Conservation (phyloP, 768 basidiomycete genomes). For the Lentinula detonsa region DNA sequence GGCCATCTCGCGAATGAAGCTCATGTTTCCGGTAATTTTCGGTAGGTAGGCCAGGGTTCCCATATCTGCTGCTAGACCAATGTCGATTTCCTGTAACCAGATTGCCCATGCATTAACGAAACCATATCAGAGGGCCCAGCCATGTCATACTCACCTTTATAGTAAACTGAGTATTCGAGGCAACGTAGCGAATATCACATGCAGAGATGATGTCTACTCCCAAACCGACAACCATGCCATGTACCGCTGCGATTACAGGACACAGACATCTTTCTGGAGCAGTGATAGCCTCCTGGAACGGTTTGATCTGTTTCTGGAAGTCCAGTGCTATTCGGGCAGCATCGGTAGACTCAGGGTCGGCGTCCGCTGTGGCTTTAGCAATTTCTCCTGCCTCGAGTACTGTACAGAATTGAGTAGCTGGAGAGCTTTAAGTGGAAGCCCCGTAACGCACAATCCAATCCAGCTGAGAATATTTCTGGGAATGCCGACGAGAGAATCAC, state of each 20-base stretch:
- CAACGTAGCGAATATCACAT: slow-evolving; percentile 77
- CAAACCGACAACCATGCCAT: slow-evolving; percentile 71
- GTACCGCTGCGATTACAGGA: slow-evolving; percentile 80
- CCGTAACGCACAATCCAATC: slow-evolving; percentile 59
- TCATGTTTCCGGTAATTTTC: slow-evolving; percentile 66
- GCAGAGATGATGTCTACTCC: slow-evolving; percentile 70
- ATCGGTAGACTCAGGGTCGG: slow-evolving; percentile 29
- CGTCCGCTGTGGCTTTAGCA: slow-evolving; percentile 16
- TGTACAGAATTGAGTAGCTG: slow-evolving; percentile 9
- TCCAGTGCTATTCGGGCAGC: slow-evolving; percentile 45
- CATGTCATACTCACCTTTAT: slow-evolving; percentile 53
- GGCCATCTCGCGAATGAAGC: slow-evolving; percentile 67
- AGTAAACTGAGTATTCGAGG: slow-evolving; percentile 53
- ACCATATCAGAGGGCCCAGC: not conserved
- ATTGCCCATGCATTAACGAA: too few relatives aligned
- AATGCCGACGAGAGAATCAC: slow-evolving; percentile 68
- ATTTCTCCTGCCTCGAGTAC: slow-evolving; percentile 23
- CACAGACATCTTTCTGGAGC: slow-evolving; percentile 62
- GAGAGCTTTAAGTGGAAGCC: not conserved
- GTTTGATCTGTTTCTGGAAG: slow-evolving; percentile 38
- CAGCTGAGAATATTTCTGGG: slow-evolving; percentile 76
- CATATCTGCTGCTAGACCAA: slow-evolving; percentile 84
- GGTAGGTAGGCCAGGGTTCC: slow-evolving; percentile 81
- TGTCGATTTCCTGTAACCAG: slow-evolving; percentile 66
- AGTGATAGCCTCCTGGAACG: slow-evolving; percentile 68